Evolutionary conservation across 2,329 filamentous ascomycete genomes (phyloP).

Genomic region (Ascochyta viciae-villosae): DNA sequence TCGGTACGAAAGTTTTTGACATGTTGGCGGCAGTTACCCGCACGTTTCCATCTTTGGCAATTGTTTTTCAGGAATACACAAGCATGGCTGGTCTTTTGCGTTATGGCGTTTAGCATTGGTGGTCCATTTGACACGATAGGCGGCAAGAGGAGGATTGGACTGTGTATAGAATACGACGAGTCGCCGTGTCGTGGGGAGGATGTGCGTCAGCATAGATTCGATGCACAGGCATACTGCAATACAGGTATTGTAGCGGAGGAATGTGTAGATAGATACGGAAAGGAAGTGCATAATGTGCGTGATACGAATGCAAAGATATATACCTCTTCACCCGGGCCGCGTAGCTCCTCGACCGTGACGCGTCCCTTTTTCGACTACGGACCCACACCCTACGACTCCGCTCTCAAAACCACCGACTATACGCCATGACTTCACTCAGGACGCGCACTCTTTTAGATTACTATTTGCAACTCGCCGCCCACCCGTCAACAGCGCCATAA

Average conservation of each 20-base stretch:
- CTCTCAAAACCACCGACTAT: neutral
- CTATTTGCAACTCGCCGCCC: neutral
- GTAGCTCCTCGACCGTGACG: neutral
- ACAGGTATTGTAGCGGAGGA: neutral
- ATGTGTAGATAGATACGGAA: conserved; percentile 5
- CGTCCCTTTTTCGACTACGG: neutral
- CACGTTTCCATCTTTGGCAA: conserved; percentile 16
- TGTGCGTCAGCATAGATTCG: neutral
- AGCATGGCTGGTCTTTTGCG: conserved; percentile 13
- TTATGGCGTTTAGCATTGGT: conserved; percentile 9
- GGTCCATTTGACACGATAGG: conserved; percentile 10
- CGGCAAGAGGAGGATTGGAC: conserved; percentile 2
- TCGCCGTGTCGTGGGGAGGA: neutral
- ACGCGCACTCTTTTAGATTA: neutral
- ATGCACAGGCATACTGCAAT: neutral
- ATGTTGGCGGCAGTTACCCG: conserved; percentile 18
- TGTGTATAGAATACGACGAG: conserved; percentile 9
- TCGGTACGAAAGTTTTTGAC: conserved; percentile 19
- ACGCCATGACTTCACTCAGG: neutral
- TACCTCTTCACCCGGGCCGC: neutral
- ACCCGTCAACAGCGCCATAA: neutral
- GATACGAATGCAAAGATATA: conserved; percentile 10
- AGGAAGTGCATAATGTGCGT: conserved; percentile 11
- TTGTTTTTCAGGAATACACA: conserved; percentile 21
- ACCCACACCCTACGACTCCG: neutral